A percentile compares a stretch with the other conserved stretches of the same genome.
phyloP scores from a whole-genome alignment of 805 yeast species.

The Spathaspora girioi region DNA sequence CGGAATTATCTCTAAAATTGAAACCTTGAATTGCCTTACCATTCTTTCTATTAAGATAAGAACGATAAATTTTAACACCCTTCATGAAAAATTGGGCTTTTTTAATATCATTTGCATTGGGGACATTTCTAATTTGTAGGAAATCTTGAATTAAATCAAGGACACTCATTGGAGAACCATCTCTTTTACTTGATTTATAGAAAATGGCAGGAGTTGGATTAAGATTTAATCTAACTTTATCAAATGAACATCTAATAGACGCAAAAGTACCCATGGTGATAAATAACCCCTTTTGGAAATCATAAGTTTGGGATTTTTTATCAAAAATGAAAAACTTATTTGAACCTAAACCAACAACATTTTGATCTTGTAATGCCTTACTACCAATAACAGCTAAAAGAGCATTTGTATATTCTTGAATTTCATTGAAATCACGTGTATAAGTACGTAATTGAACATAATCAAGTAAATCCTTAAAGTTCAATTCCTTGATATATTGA shows the following conservation, averaged over 20 bases:
- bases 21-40: constrained; percentile 6
- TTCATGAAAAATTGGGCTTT: constrained; percentile 3
- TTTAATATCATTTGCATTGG: constrained; percentile 1
- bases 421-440: constrained; percentile 7
- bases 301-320: constrained; percentile 1
- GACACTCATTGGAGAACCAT: constrained; percentile 8
- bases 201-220: constrained; percentile 7
- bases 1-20: constrained; percentile 2
- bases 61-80: constrained; percentile 7
- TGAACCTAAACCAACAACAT: constrained; percentile 6
- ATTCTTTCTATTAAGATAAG: constrained; percentile 1
- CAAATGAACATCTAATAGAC: constrained; percentile 6
- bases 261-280: constrained; percentile 8
- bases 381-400: constrained; percentile 7
- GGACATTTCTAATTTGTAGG: constrained; percentile 1
- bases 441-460: constrained; percentile 5
- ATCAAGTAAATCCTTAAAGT: constrained; percentile 5
- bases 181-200: constrained; percentile 4
- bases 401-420: constrained; percentile 7
- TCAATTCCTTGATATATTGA: constrained; percentile 5
- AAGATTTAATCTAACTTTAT: constrained; percentile 5
- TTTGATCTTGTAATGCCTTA: constrained; percentile 2
- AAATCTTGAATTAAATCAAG: constrained; percentile 6
- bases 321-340: constrained; percentile 7
- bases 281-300: constrained; percentile 5